These are phyloP conservation scores for Orbilia brochopaga DNA, from an alignment of 2,329 filamentous ascomycete genomes.

Conservation along the genomic window DNA sequence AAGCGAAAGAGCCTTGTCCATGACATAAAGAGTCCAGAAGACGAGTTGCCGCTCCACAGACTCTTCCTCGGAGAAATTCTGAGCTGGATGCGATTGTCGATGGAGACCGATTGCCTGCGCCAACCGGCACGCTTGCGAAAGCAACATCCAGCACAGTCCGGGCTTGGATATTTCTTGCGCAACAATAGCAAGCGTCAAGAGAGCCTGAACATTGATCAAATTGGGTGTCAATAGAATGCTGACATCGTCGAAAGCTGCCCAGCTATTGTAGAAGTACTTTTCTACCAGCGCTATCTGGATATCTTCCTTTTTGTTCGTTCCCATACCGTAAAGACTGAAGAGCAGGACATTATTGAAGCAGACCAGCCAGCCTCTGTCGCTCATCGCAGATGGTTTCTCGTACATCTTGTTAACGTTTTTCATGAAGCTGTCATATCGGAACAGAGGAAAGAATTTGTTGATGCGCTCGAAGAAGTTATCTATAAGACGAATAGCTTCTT, in stretches of 20 bases:
- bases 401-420: constrained; percentile 51
- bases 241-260: constrained; percentile 60
- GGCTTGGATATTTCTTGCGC: constrained; percentile 69
- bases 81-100: constrained; percentile 58
- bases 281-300: constrained; percentile 44
- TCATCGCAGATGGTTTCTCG: constrained; percentile 48
- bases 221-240: constrained; percentile 66
- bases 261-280: constrained; percentile 54
- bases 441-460: constrained; percentile 49
- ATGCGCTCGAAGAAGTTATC: constrained; percentile 48
- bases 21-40: constrained; percentile 67
- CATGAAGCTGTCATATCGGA: constrained; percentile 49
- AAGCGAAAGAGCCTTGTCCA: constrained; percentile 67
- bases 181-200: constrained; percentile 68
- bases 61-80: constrained; percentile 55
- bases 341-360: constrained; percentile 55
- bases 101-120: constrained; percentile 70
- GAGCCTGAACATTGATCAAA: constrained; percentile 65
- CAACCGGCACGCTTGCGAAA: constrained; percentile 66
- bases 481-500: constrained; percentile 49
- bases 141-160: constrained; percentile 70
- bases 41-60: constrained; percentile 57
- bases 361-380: constrained; percentile 54
- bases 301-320: constrained; percentile 42
- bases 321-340: constrained; percentile 53